phyloP scores from a whole-genome alignment of 1,139 yeast genomes.

The Hyphopichia wangnamkhiaoensis region DNA sequence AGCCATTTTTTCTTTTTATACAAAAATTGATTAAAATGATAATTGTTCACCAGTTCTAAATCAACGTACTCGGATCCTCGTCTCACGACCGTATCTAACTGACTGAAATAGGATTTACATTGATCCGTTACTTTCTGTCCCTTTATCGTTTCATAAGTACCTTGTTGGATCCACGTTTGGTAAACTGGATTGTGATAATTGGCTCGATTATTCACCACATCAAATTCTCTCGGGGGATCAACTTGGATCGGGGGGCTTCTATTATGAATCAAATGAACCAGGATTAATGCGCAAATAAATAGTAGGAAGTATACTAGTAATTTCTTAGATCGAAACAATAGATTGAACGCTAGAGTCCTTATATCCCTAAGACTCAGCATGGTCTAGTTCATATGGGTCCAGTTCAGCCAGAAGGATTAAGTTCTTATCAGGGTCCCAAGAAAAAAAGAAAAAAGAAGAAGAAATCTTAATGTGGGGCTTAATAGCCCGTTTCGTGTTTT shows the following conservation, averaged over 20 bases:
- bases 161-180: conserved; percentile 10
- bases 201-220: conserved; percentile 8
- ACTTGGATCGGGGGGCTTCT: not conserved
- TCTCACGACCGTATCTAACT: conserved; percentile 8
- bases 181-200: conserved; percentile 15
- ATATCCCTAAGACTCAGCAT: not conserved
- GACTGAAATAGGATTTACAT: conserved; percentile 19
- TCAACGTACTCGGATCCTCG: conserved; percentile 14
- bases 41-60: conserved; percentile 16
- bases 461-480: too few species aligned
- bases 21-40: conserved; percentile 19
- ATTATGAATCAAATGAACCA: not conserved
- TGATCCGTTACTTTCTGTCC: conserved; percentile 8
- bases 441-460: too few species aligned
- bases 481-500: not conserved
- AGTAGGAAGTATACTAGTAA: not conserved
- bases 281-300: not conserved
- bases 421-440: too few species aligned
- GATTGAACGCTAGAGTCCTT: conserved; percentile 1
- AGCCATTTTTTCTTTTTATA: conserved; percentile 32
- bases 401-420: too few species aligned
- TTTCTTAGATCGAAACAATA: conserved; percentile 6
- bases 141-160: not conserved
- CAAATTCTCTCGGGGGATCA: not conserved
- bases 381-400: too few species aligned